These are phyloP conservation scores for Tolypocladium endophyticum DNA, from an alignment of 2,329 filamentous ascomycete species.

Conservation along the genomic window DNA sequence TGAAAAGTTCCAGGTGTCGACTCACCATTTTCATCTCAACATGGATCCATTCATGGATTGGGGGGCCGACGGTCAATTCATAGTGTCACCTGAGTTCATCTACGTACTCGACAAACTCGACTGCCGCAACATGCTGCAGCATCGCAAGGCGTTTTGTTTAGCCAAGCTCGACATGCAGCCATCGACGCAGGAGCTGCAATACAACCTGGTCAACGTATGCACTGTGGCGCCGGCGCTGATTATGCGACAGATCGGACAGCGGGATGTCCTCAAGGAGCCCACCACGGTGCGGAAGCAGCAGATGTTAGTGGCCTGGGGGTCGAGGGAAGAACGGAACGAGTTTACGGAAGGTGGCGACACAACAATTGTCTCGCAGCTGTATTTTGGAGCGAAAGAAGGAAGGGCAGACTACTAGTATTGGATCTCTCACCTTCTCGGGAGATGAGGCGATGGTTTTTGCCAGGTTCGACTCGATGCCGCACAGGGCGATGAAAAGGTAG, in stretches of 20 bases:
- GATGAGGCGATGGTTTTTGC: neutral
- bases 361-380: neutral
- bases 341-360: neutral
- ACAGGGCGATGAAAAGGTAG: neutral
- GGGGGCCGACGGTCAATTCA: neutral
- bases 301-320: neutral
- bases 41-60: neutral
- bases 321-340: neutral
- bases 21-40: neutral
- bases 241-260: neutral
- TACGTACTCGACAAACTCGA: neutral
- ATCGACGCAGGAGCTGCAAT: neutral
- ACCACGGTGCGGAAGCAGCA: neutral
- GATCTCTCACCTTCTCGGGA: neutral
- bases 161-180: neutral
- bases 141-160: neutral
- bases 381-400: neutral
- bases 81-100: neutral
- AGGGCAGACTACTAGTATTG: too few relatives aligned
- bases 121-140: neutral
- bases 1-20: neutral
- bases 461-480: neutral
- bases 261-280: neutral
- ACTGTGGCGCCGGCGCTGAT: neutral
- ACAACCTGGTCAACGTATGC: neutral